Conservation (phyloP, 257 asterid genomes). For the Agastache rugosa region DNA sequence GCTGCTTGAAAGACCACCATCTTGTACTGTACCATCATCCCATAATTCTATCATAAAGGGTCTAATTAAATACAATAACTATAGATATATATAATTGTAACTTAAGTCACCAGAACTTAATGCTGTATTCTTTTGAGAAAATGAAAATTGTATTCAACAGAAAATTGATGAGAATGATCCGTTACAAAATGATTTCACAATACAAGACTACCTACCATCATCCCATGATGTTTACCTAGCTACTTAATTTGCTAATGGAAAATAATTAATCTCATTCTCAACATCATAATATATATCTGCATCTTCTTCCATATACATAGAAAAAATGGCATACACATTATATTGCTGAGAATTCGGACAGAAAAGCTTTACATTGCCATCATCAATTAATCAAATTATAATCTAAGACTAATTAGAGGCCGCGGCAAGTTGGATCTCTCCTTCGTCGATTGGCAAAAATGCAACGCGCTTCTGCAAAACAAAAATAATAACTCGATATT, state of each 20-base stretch:
- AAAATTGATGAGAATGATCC: not conserved
- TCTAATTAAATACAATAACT: too few relatives aligned
- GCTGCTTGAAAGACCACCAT: too few relatives aligned
- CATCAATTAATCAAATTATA: not conserved
- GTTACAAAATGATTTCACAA: not conserved
- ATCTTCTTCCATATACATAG: constrained; percentile 29
- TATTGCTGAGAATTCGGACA: constrained; percentile 45
- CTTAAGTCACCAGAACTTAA: too few relatives aligned
- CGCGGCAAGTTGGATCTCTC: constrained; percentile 62
- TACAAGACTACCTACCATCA: constrained; percentile 17
- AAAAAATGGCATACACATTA: constrained; percentile 8
- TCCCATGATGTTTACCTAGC: too few relatives aligned
- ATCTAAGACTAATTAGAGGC: constrained; percentile 38
- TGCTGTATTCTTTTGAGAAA: too few relatives aligned
- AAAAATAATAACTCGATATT: not conserved
- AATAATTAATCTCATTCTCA: constrained; percentile 16
- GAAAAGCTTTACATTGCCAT: not conserved
- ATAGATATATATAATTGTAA: too few relatives aligned
- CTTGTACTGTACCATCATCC: too few relatives aligned
- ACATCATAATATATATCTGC: constrained; percentile 15
- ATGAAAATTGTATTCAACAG: too few relatives aligned
- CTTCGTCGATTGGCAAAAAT: constrained; percentile 66
- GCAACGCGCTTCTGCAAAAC: constrained; percentile 83
- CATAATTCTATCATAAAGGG: too few relatives aligned
- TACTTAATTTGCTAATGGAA: not conserved